Conservation (phyloP, 2,329 filamentous ascomycete genomes). For the Phyllosticta capitalensis region DNA sequence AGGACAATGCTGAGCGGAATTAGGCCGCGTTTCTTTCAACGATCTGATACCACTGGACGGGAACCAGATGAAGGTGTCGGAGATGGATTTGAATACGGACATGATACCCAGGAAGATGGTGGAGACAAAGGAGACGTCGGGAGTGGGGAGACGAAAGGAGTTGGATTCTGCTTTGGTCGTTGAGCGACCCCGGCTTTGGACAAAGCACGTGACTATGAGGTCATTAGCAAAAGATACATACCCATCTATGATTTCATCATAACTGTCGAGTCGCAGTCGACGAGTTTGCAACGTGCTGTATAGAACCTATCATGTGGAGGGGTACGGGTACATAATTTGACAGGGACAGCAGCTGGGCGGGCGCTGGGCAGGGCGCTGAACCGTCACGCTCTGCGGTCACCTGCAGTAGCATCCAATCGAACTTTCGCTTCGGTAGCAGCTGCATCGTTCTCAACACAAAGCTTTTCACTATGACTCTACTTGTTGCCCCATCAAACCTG, state of each 20-base stretch:
- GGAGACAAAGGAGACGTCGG: no score
- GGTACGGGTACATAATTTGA: background rate
- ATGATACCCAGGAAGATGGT: background rate
- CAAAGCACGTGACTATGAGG: background rate
- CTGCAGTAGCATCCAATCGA: conserved; percentile 4
- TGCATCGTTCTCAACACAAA: background rate
- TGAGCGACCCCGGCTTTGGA: background rate
- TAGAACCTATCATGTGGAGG: background rate
- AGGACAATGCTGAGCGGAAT: background rate
- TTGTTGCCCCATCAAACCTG: background rate
- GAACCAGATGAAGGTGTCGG: background rate
- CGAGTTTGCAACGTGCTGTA: background rate
- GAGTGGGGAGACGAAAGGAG: background rate
- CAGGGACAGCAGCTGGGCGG: background rate
- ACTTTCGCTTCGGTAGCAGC: background rate
- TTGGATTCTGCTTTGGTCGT: background rate
- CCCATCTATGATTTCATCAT: background rate
- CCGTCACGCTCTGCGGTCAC: background rate
- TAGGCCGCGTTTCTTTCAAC: background rate
- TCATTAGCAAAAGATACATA: background rate
- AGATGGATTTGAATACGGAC: background rate
- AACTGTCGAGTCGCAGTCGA: background rate
- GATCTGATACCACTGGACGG: background rate
- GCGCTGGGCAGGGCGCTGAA: background rate
- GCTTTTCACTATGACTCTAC: background rate